phyloP scores from a whole-genome alignment of 306 rosid species.

The Glycine tomentella region DNA sequence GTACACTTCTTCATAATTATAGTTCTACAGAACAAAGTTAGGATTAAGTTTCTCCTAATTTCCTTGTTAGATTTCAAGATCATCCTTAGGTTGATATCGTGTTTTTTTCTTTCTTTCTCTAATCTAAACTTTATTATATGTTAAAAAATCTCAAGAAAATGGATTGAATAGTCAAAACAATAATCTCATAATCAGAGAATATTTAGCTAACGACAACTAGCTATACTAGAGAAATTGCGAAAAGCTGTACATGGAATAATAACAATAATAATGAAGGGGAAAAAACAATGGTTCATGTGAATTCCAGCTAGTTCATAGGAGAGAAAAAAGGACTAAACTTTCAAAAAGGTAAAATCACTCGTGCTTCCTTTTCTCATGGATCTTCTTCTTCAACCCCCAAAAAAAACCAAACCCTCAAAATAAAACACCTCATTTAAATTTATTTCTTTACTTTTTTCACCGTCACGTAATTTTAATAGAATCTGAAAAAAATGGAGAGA shows the following conservation, averaged over 20 bases:
- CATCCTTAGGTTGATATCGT: no score
- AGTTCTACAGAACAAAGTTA: no score
- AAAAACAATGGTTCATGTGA: not conserved
- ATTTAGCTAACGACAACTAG: not conserved
- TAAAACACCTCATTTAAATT: not conserved
- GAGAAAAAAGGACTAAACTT: not conserved
- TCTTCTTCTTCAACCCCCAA: constrained; percentile 52
- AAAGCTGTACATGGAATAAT: not conserved
- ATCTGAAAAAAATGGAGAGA: constrained; percentile 50
- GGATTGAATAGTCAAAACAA: constrained; percentile 3
- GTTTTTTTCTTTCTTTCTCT: no score
- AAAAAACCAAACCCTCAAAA: not conserved
- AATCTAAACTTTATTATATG: no score
- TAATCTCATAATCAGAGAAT: not conserved
- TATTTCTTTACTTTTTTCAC: not conserved
- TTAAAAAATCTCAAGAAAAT: not conserved
- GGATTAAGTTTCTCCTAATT: no score
- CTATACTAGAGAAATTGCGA: no score
- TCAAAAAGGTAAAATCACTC: not conserved
- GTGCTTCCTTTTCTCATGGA: constrained; percentile 58
- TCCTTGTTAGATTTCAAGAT: no score
- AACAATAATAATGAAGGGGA: not conserved
- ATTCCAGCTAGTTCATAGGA: not conserved
- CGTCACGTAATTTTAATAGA: constrained; percentile 23
- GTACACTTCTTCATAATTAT: no score